A percentile compares a stretch with the other conserved stretches of the same genome.
Conservation (phyloP, 768 basidiomycete species). For the Mycena amicta region DNA sequence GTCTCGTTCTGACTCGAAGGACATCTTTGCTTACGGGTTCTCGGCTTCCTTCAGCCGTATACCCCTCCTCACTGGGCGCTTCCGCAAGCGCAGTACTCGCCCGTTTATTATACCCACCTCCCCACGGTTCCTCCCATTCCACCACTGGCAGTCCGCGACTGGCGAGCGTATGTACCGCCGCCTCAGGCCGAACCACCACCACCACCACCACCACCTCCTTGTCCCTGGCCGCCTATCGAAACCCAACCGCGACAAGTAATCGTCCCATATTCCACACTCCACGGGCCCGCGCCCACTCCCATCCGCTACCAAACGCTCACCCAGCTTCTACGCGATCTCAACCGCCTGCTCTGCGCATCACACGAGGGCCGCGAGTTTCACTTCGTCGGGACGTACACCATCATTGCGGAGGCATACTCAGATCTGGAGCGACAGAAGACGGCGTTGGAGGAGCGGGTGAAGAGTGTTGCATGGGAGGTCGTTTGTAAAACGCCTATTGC, state of each 20-base stretch:
- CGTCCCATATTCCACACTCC: not conserved
- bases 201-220: not conserved
- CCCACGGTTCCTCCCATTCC: no score
- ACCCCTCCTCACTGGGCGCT: no score
- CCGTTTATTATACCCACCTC: no score
- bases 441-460: not conserved
- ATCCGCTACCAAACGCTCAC: not conserved
- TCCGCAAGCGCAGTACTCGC: no score
- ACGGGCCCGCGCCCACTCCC: not conserved
- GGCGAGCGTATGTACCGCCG: not conserved
- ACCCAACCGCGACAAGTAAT: not conserved
- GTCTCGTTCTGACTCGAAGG: not conserved
- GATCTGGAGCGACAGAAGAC: not conserved
- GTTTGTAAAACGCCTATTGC: not conserved
- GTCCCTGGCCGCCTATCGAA: not conserved
- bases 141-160: no score
- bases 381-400: not conserved
- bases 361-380: not conserved
- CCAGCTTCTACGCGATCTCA: not conserved
- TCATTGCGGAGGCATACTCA: not conserved
- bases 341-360: not conserved
- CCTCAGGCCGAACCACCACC: not conserved
- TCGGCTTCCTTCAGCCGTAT: no score
- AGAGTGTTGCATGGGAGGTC: not conserved
- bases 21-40: no score